Evolutionary conservation across 768 basidiomycete genomes (phyloP), one percentile per base, ranked within the genome.

Genomic region (Mycena kentingensis): DNA sequence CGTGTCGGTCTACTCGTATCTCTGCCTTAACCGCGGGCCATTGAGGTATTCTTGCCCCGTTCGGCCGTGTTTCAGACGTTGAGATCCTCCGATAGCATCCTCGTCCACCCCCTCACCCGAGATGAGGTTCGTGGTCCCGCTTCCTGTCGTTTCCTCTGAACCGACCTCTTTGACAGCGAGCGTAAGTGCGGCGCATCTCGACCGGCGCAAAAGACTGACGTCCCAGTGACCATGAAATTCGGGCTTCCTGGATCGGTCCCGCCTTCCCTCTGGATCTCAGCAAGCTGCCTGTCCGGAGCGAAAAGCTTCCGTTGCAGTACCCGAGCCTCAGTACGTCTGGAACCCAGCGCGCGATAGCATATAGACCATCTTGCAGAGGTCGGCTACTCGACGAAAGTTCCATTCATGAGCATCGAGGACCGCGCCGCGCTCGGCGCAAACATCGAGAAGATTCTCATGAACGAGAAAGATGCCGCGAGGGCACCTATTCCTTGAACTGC

Each of bases 231-330:
- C 88, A 91, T 58, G 82, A 86, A 60, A 54, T 69, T n/a, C 81
- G 89, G 3, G 75, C 69, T 21, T 83, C 88, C 2, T 91, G 88
- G 89, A 77, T 91, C 15, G 88, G 89, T 0, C 80, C 84, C 27
- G 66, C 88, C 2, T 85, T 75, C 68, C 84, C 86, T 1, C 74
- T 90, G 19, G 83, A 90, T 61, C 75, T 88, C 6, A 73, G 78
- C 10, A 66, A 57, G 6, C 75, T 91, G 18, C 81, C 83, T 0
- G 51, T 82, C n/a, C 61, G 71, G 39, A 73, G 67, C 44, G 77
- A 80, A 1, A 70, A 78, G 3, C 59, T 88, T n/a, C 88, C 87
- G 0, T 52, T 83, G 19, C 88, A 90, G 60, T 91, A 90, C 55
- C 68, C 81, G 2, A 83, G 79, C 49, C 73, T 87, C 43, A 79